These are phyloP conservation scores for Epichloe bromicola DNA, from an alignment of 2,329 filamentous ascomycete species.

Conservation along the genomic window DNA sequence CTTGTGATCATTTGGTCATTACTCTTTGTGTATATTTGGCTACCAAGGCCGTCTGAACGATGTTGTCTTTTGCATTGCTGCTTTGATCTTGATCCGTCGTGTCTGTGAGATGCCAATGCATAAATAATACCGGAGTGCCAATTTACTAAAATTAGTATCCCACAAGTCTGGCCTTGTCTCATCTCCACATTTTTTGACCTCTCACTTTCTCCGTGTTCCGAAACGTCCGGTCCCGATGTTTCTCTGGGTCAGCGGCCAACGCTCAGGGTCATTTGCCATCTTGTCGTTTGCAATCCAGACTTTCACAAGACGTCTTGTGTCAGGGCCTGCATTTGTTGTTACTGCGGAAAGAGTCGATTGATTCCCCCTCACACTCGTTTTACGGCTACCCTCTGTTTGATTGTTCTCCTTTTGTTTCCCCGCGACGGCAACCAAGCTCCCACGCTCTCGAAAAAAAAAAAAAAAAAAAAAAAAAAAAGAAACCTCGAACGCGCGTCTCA, in stretches of 20 bases:
- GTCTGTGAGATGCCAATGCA: too few relatives aligned
- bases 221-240: neutral
- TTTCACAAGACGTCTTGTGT: neutral
- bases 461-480: too few relatives aligned
- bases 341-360: neutral
- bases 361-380: neutral
- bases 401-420: too few relatives aligned
- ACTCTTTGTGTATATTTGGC: neutral
- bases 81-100: too few relatives aligned
- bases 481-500: neutral
- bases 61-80: too few relatives aligned
- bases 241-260: neutral
- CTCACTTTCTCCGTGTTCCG: neutral
- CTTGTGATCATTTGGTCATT: neutral
- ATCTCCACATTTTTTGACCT: neutral
- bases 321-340: neutral
- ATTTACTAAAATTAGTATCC: too few relatives aligned
- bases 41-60: neutral
- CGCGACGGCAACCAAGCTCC: too few relatives aligned
- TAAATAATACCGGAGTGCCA: too few relatives aligned
- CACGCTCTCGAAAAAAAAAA: too few relatives aligned
- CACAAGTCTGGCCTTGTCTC: neutral
- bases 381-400: neutral
- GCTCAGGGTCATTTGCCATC: neutral
- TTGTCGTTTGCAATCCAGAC: neutral